Evolutionary conservation across 2,329 filamentous ascomycete genomes (phyloP), one percentile per base, ranked within the genome.

Genomic region (Epichloe sylvatica): DNA sequence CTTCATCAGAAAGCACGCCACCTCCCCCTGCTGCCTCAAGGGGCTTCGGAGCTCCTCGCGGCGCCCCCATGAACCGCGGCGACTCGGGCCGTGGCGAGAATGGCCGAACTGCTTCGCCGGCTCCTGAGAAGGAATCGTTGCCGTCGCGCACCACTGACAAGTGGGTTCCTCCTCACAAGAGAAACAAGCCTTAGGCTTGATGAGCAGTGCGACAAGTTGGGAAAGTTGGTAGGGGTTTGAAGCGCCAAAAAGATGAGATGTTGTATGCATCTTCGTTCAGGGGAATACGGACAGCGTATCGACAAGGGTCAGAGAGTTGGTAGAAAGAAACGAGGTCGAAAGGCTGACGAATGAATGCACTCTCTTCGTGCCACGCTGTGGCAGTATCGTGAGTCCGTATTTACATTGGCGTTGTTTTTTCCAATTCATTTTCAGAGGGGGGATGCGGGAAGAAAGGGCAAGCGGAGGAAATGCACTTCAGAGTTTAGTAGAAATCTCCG

Each of bases 101-200:
- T 49, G 63, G 62, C 45, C 61, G 65, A 44, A 66, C 66, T 45
- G 64, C 60, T 40, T 67, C 72, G 40, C 64, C 71, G 8, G 66
- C 71, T 46, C 62, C 71, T 45, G 57, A 70, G 21, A 60, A 67
- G 37, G 76, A 80, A 66, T 56, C 70, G 45, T 66, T 78, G 52
- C 74, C 73, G 59, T 64, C 77, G 15, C 72, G 73, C 40, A 74
- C 66, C 30, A 59, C 74, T 43, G 77, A 77, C 57, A 82, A 80
- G 64, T 83, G 74, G 66, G 75, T 82, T 59, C 79, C 79, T 57
- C 67, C 65, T 58, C 66, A 70, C 53, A 36, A 60, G 62, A 64
- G 65, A 55, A 65, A 66, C 55, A 62, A 65, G 60, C 56, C 55
- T 50, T 59, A 47, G 55, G 11, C 30, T 30, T 15, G 41, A 34